Percentiles rank a stretch among this genome's conserved stretches.
These are phyloP conservation scores for Tolypocladium endophyticum DNA, from an alignment of 2,329 filamentous ascomycete species.

Conservation along the genomic window DNA sequence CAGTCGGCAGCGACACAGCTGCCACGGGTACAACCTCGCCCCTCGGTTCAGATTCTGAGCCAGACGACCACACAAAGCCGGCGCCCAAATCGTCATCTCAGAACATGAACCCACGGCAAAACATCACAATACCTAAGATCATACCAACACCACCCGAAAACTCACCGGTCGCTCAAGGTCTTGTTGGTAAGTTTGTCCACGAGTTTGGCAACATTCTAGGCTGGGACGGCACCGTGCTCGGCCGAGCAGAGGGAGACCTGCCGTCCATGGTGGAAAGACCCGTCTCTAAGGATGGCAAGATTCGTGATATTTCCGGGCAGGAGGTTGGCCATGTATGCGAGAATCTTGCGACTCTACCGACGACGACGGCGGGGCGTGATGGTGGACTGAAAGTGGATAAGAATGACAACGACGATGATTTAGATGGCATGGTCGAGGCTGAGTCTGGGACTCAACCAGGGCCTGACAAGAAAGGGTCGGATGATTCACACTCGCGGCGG, in stretches of 20 bases:
- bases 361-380: conserved; percentile 40
- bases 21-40: not conserved
- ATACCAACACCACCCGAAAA: conserved; percentile 24
- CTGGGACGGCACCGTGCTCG: conserved; percentile 37
- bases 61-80: not conserved
- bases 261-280: conserved; percentile 42
- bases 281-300: conserved; percentile 33
- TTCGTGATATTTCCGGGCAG: conserved; percentile 69
- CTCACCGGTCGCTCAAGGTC: conserved; percentile 25
- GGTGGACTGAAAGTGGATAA: conserved; percentile 44
- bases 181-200: conserved; percentile 38
- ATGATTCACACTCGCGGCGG: conserved; percentile 18
- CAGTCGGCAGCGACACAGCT: not conserved
- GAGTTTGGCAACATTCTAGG: conserved; percentile 45
- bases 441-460: not conserved
- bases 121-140: conserved; percentile 29
- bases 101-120: not conserved
- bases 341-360: conserved; percentile 36
- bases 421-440: conserved; percentile 45
- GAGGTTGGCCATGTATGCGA: conserved; percentile 66
- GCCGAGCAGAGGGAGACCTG: conserved; percentile 41
- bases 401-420: conserved; percentile 46
- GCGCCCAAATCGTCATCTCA: not conserved
- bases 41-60: not conserved
- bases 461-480: not conserved